Conservation (phyloP, 208 protist species). For the Trypanosoma conorhini region DNA sequence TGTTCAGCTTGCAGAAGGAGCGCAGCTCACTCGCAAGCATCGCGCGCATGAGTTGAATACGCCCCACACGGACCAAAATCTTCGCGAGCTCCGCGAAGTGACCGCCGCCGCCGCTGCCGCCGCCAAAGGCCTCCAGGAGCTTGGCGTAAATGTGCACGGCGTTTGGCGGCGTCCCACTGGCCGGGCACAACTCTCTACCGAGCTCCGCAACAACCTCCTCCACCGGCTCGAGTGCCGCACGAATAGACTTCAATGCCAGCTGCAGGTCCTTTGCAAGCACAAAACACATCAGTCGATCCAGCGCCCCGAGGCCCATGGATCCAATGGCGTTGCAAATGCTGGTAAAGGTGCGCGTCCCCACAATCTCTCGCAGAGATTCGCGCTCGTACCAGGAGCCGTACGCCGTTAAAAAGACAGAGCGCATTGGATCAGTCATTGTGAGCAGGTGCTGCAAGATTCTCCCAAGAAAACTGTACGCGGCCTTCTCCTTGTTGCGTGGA, state of each 20-base stretch:
- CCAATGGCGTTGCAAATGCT: conserved; percentile 84
- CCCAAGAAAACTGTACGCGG: conserved; percentile 90
- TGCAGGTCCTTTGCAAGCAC: conserved; percentile 93
- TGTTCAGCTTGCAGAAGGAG: conserved; percentile 80
- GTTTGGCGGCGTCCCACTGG: conserved; percentile 23
- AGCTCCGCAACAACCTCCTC: conserved; percentile 24
- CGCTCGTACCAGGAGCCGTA: conserved; percentile 89
- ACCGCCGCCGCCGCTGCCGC: neutral
- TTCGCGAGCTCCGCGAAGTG: conserved; percentile 31
- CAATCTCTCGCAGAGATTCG: conserved; percentile 47
- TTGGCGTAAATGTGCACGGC: conserved; percentile 38
- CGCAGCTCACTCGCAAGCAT: conserved; percentile 92
- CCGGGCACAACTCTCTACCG: conserved; percentile 23
- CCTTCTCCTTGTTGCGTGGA: conserved; percentile 32
- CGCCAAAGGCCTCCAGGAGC: conserved; percentile 27
- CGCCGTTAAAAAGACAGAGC: conserved; percentile 80
- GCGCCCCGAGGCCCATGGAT: conserved; percentile 64
- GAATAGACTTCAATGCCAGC: conserved; percentile 42
- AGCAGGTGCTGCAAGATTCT: conserved; percentile 92
- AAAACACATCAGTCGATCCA: conserved; percentile 92
- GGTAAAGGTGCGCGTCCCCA: conserved; percentile 89
- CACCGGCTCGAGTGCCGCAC: conserved; percentile 16
- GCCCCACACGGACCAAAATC: conserved; percentile 57
- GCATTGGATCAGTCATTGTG: conserved; percentile 72
- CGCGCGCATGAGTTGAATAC: conserved; percentile 84